Evolutionary conservation across 495 filamentous ascomycete genomes (phyloP).

Genomic region (Geopyxis carbonaria): DNA sequence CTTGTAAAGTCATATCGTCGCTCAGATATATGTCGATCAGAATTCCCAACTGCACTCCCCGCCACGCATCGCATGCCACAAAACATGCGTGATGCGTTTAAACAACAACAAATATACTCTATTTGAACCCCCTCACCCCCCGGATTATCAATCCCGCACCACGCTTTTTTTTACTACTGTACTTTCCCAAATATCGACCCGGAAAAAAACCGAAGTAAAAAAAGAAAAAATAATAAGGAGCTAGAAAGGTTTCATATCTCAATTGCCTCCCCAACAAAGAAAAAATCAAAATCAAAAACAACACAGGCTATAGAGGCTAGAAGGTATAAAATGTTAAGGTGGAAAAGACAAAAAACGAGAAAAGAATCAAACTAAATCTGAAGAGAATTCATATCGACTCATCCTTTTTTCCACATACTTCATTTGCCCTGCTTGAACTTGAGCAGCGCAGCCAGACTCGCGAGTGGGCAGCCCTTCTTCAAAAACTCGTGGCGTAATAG

Average conservation of each 20-base stretch:
- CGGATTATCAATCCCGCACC: no score
- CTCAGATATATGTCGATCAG: no score
- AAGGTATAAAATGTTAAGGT: background rate
- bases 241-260: background rate
- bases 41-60: no score
- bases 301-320: background rate
- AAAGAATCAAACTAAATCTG: background rate
- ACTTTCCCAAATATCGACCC: no score
- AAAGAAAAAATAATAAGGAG: background rate
- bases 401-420: background rate
- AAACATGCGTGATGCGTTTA: no score
- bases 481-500: conserved; percentile 65
- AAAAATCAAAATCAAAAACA: background rate
- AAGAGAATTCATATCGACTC: background rate
- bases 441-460: conserved; percentile 68
- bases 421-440: no score
- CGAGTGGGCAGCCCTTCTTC: conserved; percentile 59
- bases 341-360: background rate
- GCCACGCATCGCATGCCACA: no score
- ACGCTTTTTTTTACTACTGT: no score
- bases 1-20: no score
- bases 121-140: no score
- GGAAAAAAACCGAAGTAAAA: no score
- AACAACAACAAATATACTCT: no score
- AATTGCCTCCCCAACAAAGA: background rate